Conservation (phyloP, 306 rosid genomes). For the Vigna trinervia region DNA sequence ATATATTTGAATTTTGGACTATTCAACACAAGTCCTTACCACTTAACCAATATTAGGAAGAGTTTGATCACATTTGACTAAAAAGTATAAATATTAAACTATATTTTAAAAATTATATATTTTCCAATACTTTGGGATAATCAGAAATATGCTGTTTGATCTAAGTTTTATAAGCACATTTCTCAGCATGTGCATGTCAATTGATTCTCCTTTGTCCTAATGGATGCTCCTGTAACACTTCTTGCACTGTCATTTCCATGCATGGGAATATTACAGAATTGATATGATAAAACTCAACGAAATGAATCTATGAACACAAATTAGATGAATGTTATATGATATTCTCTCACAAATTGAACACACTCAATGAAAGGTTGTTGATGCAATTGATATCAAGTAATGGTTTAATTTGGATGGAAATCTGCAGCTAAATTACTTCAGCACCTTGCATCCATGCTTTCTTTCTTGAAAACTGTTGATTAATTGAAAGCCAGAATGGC, state of each 20-base stretch:
- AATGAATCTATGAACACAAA: background rate
- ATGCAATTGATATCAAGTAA: background rate
- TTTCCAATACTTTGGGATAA: too few species aligned
- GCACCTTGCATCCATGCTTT: background rate
- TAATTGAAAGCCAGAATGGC: background rate
- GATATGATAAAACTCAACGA: background rate
- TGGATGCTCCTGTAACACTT: background rate
- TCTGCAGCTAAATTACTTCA: background rate
- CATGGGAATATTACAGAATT: constrained; percentile 11
- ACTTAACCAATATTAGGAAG: too few species aligned
- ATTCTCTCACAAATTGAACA: background rate
- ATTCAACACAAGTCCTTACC: too few species aligned
- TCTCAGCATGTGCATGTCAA: background rate
- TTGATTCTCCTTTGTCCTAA: background rate
- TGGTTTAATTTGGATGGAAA: background rate
- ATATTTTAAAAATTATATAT: too few species aligned
- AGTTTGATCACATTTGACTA: too few species aligned
- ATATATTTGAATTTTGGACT: too few species aligned
- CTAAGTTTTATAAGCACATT: background rate
- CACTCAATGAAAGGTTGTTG: background rate
- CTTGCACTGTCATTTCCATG: constrained; percentile 19
- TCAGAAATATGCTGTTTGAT: too few species aligned
- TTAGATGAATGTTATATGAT: background rate
- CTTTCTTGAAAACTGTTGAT: constrained; percentile 6
- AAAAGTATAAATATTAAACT: too few species aligned